Conservation (phyloP, 306 rosid species). For the Abrus pulchellus region DNA sequence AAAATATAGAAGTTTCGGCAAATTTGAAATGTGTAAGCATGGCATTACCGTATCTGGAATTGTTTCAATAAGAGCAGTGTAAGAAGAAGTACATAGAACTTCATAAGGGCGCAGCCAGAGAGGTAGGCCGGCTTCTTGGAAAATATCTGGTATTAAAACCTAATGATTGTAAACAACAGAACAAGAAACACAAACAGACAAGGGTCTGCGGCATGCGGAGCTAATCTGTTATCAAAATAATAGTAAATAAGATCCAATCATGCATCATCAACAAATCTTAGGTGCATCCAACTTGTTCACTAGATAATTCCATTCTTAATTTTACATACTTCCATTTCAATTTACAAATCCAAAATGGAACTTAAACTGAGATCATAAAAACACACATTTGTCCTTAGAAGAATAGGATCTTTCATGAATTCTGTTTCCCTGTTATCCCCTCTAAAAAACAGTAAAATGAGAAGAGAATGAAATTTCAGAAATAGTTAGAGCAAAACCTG, state of each 20-base stretch:
- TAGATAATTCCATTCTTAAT: conserved; percentile 2
- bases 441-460: conserved; percentile 22
- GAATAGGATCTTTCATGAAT: conserved; percentile 23
- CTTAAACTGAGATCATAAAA: conserved; percentile 31
- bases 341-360: conserved; percentile 33
- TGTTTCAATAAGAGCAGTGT: conserved; percentile 95
- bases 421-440: conserved; percentile 18
- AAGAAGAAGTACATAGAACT: conserved; percentile 91
- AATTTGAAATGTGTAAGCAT: conserved; percentile 35
- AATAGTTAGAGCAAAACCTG: neutral
- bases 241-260: conserved; percentile 41
- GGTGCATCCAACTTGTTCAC: conserved; percentile 35
- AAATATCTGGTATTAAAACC: conserved; percentile 79
- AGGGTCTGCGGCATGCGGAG: conserved; percentile 17
- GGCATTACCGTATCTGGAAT: conserved; percentile 92
- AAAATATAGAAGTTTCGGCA: conserved; percentile 35
- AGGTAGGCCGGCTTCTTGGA: conserved; percentile 99
- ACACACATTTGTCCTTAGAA: conserved; percentile 24
- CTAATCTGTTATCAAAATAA: conserved; percentile 40
- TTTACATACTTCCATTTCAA: conserved; percentile 38
- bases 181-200: conserved; percentile 42
- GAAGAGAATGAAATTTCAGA: neutral
- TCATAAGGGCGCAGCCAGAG: conserved; percentile 98
- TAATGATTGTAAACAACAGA: conserved; percentile 48
- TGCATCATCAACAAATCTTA: conserved; percentile 40